Base-by-base conservation (phyloP, 2,329 filamentous ascomycete species). In the Pseudocercospora musae region DNA sequence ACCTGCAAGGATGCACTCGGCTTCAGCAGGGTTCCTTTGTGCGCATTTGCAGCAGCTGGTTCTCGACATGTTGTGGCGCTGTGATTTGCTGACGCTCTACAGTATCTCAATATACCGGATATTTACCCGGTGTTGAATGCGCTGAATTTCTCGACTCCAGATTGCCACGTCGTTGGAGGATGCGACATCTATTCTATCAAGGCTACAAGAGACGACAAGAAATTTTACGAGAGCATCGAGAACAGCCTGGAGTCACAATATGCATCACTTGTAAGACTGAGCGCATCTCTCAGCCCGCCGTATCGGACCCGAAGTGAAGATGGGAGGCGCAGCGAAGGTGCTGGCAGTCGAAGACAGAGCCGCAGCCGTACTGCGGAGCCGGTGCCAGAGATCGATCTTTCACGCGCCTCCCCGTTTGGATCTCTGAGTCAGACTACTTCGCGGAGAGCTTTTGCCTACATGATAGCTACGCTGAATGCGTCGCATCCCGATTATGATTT, bases 131-230 rank as follows among this genome's bases (percentile, higher is more conserved):
- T 98, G 69, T 94, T 92, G 64, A 89, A 89, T 79, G 91, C 94
- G 66, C 87, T 99, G 74, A 98, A 96, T 76, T 98, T 98, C 82
- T 91, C 95, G 72, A 97, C 94, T 0, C 87, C 90, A 57, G 94
- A 98, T 75, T 93, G 92, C 74, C 91, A 94, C 70, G 90, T 99
- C 64, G 89, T 92, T 27, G 95, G 95, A 71, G 91, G 91, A 68
- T 98, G 94, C 82, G 95, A 99, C 77, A 84, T 98, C 18, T 99
- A 97, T 82, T 98, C 94, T 9, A 97, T 93, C 25, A 99, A 99
- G 78, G 93, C 95, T 29, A 92, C 94, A 59, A 92, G 93, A 50
- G 89, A 89, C 66, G 95, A 99, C 76, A 97, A 97, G 85, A 98
- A 98, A 75, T 83, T 99, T 8, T 97, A 97, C 82, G 96, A 93